A percentile compares a stretch with the other conserved stretches of the same genome.
Conservation (phyloP, 139 green algal genomes). For the Chlamydomonas incerta region DNA sequence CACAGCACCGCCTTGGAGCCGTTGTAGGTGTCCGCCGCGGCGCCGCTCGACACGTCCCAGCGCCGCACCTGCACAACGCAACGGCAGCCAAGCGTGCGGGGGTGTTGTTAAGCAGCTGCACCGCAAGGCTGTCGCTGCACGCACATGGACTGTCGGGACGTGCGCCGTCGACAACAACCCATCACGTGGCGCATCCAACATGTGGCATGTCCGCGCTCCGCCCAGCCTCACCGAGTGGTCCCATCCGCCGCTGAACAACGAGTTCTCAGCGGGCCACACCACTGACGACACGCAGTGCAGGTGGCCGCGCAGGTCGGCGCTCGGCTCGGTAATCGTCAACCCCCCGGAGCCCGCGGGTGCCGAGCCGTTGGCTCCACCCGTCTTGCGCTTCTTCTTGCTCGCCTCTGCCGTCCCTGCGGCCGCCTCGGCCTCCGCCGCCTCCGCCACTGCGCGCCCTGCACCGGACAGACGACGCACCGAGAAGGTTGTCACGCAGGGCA, state of each 20-base stretch:
- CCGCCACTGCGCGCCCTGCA: slow-evolving; percentile 14
- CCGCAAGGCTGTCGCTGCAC: no score
- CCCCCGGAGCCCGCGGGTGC: background rate
- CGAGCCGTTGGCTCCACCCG: background rate
- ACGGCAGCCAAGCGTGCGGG: no score
- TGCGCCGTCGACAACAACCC: background rate
- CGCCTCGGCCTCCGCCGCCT: slow-evolving; percentile 42
- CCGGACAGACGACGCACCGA: background rate
- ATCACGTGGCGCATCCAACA: background rate
- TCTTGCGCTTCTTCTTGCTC: slow-evolving; percentile 65
- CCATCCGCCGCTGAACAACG: slow-evolving; percentile 79
- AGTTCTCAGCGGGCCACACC: slow-evolving; percentile 61
- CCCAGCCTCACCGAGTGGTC: slow-evolving; percentile 76
- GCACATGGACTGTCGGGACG: no score
- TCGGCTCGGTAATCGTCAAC: slow-evolving; percentile 44
- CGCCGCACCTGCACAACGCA: slow-evolving; percentile 57
- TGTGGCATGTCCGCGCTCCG: background rate
- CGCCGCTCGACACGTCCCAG: slow-evolving; percentile 74
- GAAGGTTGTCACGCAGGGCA: no score
- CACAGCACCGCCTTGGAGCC: slow-evolving; percentile 75
- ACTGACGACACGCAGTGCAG: slow-evolving; percentile 77
- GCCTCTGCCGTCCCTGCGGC: slow-evolving; percentile 6
- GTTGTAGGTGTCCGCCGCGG: slow-evolving; percentile 71
- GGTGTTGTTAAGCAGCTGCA: no score
- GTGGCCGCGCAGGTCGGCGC: slow-evolving; percentile 70